These are phyloP conservation scores for Pueraria montana DNA, from an alignment of 306 rosid genomes.

Conservation along the genomic window DNA sequence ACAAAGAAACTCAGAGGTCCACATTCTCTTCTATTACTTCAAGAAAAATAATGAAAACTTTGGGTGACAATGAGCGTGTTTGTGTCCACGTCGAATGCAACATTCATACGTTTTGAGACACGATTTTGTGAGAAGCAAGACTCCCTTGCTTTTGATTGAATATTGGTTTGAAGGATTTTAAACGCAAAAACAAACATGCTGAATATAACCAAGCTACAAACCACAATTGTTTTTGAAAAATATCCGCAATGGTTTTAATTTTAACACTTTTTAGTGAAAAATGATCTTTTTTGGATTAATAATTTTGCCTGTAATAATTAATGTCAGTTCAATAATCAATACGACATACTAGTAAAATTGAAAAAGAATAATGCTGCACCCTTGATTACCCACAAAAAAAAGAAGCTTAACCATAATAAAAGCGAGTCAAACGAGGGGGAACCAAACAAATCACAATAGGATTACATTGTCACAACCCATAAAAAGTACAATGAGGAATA, in stretches of 20 bases:
- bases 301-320: background rate
- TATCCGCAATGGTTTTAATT: too few species aligned
- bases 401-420: constrained; percentile 2
- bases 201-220: background rate
- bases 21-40: too few species aligned
- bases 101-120: too few species aligned
- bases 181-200: too few species aligned
- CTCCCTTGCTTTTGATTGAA: too few species aligned
- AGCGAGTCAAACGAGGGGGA: background rate
- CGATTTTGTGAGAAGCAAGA: too few species aligned
- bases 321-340: background rate
- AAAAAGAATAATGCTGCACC: background rate
- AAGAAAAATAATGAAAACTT: too few species aligned
- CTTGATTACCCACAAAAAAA: background rate
- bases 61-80: background rate
- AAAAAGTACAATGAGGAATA: constrained; percentile 43
- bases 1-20: too few species aligned
- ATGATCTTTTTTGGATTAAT: background rate
- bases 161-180: too few species aligned
- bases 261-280: background rate
- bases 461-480: constrained; percentile 39
- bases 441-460: constrained; percentile 45
- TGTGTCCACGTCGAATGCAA: too few species aligned
- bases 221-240: background rate
- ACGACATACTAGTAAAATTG: background rate